Evolutionary conservation across 140 eudicot genomes (phyloP).

Genomic region (Oenanthe javanica): DNA sequence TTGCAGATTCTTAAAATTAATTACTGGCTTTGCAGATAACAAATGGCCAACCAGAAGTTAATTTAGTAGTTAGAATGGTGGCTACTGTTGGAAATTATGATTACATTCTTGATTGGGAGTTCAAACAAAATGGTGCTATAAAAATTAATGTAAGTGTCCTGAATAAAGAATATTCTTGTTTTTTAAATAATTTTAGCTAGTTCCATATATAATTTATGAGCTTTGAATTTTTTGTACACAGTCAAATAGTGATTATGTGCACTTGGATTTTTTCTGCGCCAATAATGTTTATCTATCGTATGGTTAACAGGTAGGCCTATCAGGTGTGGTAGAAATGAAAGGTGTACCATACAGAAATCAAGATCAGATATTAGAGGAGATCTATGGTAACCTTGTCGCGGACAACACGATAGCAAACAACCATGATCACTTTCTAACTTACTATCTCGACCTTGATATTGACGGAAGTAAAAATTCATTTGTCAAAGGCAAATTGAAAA

Average conservation of each 20-base stretch:
- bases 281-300: too few relatives aligned
- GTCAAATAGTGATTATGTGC: too few relatives aligned
- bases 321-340: conserved; percentile 76
- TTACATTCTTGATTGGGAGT: conserved; percentile 87
- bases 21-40: conserved; percentile 36
- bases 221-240: too few relatives aligned
- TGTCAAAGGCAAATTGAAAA: conserved; percentile 38
- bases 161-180: too few relatives aligned
- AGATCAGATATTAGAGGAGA: conserved; percentile 24
- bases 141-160: conserved; percentile 51
- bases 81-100: conserved; percentile 95
- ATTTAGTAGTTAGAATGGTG: conserved; percentile 78
- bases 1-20: conserved; percentile 4
- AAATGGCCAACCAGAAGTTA: conserved; percentile 56
- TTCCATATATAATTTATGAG: not conserved
- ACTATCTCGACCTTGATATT: conserved; percentile 71
- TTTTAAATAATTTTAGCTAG: not conserved
- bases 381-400: conserved; percentile 56
- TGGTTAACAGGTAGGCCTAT: conserved; percentile 53
- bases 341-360: conserved; percentile 37
- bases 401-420: conserved; percentile 48
- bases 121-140: conserved; percentile 81
- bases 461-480: conserved; percentile 64
- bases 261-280: too few relatives aligned
- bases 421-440: conserved; percentile 89